phyloP scores from a whole-genome alignment of 352 stramenopile species.

The Aphanomyces euteiches region DNA sequence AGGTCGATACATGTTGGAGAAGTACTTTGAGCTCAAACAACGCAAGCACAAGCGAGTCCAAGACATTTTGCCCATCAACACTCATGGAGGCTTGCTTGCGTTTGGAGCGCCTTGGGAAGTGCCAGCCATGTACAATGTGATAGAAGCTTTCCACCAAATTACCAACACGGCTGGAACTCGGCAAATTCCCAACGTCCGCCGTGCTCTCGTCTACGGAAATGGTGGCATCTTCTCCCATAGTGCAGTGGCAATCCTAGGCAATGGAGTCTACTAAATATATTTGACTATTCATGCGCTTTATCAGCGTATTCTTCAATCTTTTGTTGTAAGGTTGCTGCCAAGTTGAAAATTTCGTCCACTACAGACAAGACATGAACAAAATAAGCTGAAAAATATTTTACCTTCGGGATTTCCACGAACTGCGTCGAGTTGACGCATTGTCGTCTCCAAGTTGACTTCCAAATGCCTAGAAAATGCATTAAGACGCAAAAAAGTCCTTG shows the following conservation, averaged over 20 bases:
- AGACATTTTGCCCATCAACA: conserved; percentile 43
- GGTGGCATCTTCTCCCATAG: conserved; percentile 43
- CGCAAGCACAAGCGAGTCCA: conserved; percentile 32
- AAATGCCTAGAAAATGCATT: conserved; percentile 3
- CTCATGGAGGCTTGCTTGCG: conserved; percentile 41
- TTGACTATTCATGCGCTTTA: not conserved
- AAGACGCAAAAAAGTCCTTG: not conserved
- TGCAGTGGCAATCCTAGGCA: conserved; percentile 39
- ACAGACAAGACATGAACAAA: not conserved
- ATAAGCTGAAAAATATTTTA: not conserved
- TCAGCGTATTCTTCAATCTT: conserved; percentile 7
- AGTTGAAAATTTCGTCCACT: conserved; percentile 6
- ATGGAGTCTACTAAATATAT: conserved; percentile 24
- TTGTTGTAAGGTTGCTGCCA: not conserved
- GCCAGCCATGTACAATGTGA: conserved; percentile 39
- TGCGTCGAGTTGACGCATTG: conserved; percentile 2
- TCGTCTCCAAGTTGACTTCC: conserved; percentile 22
- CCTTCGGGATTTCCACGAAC: not conserved
- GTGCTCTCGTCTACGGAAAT: conserved; percentile 45
- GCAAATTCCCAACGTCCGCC: conserved; percentile 37
- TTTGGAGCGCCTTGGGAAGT: conserved; percentile 46
- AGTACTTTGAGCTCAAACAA: conserved; percentile 34
- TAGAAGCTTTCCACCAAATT: conserved; percentile 39
- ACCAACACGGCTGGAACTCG: conserved; percentile 29
- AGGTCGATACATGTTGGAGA: conserved; percentile 38